phyloP scores from a whole-genome alignment of 805 yeast genomes.

The Myxozyma melibiosi region DNA sequence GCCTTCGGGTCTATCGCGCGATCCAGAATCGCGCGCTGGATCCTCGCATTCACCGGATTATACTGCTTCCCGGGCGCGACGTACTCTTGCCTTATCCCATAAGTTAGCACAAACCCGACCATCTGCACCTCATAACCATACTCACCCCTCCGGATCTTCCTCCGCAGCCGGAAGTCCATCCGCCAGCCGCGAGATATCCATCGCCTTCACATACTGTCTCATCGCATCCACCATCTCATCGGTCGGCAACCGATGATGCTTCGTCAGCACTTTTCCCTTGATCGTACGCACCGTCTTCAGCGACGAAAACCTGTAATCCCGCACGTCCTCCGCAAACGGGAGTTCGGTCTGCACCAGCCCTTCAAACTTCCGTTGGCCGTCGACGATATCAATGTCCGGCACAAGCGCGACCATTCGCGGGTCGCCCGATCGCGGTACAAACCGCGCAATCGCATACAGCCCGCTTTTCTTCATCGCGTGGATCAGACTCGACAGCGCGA shows the following conservation, averaged over 20 bases:
- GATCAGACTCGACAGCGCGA: slow-evolving; percentile 53
- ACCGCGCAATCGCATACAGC: slow-evolving; percentile 62
- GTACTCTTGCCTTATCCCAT: slow-evolving; percentile 33
- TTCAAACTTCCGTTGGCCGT: slow-evolving; percentile 5
- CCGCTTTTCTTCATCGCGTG: slow-evolving; percentile 54
- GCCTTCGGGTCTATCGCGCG: slow-evolving; percentile 43
- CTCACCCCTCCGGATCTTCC: slow-evolving; percentile 35
- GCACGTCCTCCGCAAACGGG: slow-evolving; percentile 76
- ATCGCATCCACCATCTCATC: slow-evolving; percentile 47
- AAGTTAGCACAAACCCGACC: slow-evolving; percentile 1
- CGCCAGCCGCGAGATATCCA: slow-evolving; percentile 47
- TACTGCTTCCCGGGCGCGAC: slow-evolving; percentile 38
- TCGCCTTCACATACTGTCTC: slow-evolving; percentile 49
- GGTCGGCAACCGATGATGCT: slow-evolving; percentile 42
- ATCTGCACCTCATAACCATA: no score
- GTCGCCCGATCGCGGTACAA: slow-evolving; percentile 51
- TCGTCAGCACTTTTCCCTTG: slow-evolving; percentile 40
- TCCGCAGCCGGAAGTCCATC: slow-evolving; percentile 28
- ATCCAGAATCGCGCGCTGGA: slow-evolving; percentile 35
- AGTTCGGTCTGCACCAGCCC: slow-evolving; percentile 53
- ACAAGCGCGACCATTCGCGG: slow-evolving; percentile 49
- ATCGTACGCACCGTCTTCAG: slow-evolving; percentile 43
- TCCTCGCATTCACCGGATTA: slow-evolving; percentile 38
- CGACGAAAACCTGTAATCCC: slow-evolving; percentile 53
- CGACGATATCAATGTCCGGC: slow-evolving; percentile 22